A percentile compares a stretch with the other conserved stretches of the same genome.
Conservation (phyloP, 371 early-diverging fungal species). For the Mucor irregularis region DNA sequence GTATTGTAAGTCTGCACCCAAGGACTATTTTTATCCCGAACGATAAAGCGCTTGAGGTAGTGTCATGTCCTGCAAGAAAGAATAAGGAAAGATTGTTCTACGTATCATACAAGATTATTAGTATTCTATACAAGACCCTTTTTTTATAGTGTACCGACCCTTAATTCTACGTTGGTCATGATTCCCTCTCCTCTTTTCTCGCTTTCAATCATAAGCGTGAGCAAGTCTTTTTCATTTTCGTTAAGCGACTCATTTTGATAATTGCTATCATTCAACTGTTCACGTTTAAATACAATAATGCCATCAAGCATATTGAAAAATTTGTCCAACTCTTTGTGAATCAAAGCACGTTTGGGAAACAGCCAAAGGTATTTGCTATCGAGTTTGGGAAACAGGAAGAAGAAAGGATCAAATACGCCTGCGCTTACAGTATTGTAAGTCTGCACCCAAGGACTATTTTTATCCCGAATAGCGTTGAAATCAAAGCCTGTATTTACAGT, state of each 20-base stretch:
- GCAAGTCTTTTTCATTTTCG: slow-evolving; percentile 19
- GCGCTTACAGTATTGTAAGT: slow-evolving; percentile 28
- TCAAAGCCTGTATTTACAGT: slow-evolving; percentile 29
- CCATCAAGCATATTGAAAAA: slow-evolving; percentile 9
- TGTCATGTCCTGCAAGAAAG: no score
- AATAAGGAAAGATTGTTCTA: no score
- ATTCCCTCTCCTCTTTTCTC: slow-evolving; percentile 10
- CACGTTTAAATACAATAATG: slow-evolving; percentile 11
- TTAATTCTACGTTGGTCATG: slow-evolving; percentile 9
- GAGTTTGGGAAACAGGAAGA: slow-evolving; percentile 47
- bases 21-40: slow-evolving; percentile 11
- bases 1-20: slow-evolving; percentile 19
- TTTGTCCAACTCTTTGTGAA: slow-evolving; percentile 7
- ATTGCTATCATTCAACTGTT: neutral
- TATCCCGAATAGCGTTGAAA: slow-evolving; percentile 26
- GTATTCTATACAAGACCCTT: no score
- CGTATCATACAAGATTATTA: no score
- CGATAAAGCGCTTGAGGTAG: slow-evolving; percentile 15
- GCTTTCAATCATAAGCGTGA: slow-evolving; percentile 21
- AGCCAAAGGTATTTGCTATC: slow-evolving; percentile 28
- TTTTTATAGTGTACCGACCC: no score
- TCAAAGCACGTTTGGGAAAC: slow-evolving; percentile 7
- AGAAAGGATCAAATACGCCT: slow-evolving; percentile 31
- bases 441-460: slow-evolving; percentile 22
- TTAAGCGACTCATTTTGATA: neutral